Evolutionary conservation across 352 stramenopile genomes (phyloP), one percentile per base, ranked within the genome.

Genomic region (Halophytophthora batemanensis): DNA sequence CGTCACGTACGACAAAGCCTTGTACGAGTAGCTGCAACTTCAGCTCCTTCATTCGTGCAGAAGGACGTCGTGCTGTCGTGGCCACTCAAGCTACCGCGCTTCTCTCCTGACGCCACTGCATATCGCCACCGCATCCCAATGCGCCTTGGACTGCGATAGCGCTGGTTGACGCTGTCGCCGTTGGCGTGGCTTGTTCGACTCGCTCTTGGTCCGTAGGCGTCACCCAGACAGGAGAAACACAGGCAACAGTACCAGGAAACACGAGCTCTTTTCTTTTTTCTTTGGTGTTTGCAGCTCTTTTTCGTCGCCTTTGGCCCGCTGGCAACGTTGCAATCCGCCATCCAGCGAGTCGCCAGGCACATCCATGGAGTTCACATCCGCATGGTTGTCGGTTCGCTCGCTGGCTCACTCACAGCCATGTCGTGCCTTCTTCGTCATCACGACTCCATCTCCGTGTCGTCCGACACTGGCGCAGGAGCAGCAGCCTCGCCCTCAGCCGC

Each of bases 1-100:
- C 10, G 75, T 91, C 57, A 73, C 70, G 35, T 88, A 89, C 64
- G 78, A 91, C 64, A 86, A 88, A 58, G 59, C 76, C 22, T 60
- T 93, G 52, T 93, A 89, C 69, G 77, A 91, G 29, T 93, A 69
- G 69, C 21, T 19, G 19, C 10, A 61, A 17, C 42, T 52, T 42
- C 6, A 41, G 36, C 22, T 19, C 19, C 34, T n/a, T 41, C 21
- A 43, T 37, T 13, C 11, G 6, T 33, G 15, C 31, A 3, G 5
- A 54, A 15, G 4, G 25, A 31, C 25, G 25, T 8, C 25, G 25
- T 8, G 25, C 25, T 31, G 25, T 31, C 25, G 25, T 31, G 25
- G 4, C 25, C 25, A 4, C 4, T 31, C 25, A 31, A 31, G 25
- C 25, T 31, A 8, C 8, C 25, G 25, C 4, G 25, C 4, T 31